Percentiles rank a stretch among this genome's conserved stretches.
These are phyloP conservation scores for Fusarium robinianum DNA, from an alignment of 2,329 filamentous ascomycete species.

Conservation along the genomic window DNA sequence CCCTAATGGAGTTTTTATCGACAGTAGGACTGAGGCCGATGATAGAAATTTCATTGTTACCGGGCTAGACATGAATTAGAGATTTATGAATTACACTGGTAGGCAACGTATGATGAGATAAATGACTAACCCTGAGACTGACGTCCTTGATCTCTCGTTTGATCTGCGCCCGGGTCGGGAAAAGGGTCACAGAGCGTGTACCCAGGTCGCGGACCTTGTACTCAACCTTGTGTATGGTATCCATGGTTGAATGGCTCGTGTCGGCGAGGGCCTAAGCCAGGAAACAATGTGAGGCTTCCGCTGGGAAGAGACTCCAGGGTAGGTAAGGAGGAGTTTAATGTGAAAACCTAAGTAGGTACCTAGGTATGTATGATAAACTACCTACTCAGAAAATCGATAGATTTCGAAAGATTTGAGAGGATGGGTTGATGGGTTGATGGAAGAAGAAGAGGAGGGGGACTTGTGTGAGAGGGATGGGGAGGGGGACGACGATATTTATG, in stretches of 20 bases:
- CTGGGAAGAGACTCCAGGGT: no score
- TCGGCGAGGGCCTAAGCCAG: no score
- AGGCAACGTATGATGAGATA: not conserved
- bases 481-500: conserved; percentile 41
- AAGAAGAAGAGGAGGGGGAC: conserved; percentile 15
- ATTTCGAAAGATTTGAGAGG: not conserved
- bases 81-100: not conserved
- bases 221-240: conserved; percentile 49
- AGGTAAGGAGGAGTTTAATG: not conserved
- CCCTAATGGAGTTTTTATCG: conserved; percentile 63
- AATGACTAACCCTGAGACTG: conserved; percentile 33
- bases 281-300: no score
- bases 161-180: conserved; percentile 64
- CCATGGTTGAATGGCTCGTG: conserved; percentile 46
- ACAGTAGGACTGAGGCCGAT: conserved; percentile 59
- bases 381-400: not conserved
- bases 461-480: no score
- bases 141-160: conserved; percentile 63
- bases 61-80: conserved; percentile 45
- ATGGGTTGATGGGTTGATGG: conserved; percentile 10
- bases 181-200: conserved; percentile 66
- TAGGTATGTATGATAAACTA: not conserved
- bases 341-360: no score
- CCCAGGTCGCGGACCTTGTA: conserved; percentile 61
- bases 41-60: conserved; percentile 62